A percentile compares a stretch with the other conserved stretches of the same genome.
Evolutionary conservation across 1,284 basidiomycete genomes (phyloP).

Genomic region (Heterobasidion occidentale): DNA sequence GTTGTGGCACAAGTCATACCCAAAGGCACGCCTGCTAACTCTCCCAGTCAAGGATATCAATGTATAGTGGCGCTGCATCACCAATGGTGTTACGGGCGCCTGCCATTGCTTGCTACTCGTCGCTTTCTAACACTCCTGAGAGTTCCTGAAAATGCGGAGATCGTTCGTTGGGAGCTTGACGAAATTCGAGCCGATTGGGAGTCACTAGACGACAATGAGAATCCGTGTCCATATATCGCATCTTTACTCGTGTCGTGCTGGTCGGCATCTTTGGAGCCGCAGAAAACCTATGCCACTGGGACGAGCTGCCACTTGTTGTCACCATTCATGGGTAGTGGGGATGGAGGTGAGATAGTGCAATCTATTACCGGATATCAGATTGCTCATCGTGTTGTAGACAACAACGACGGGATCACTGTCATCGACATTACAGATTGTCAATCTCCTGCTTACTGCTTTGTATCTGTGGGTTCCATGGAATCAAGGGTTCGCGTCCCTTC

Average conservation of each 20-base stretch:
- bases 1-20: slow-evolving; percentile 25
- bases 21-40: slow-evolving; percentile 7
- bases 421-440: slow-evolving; percentile 31
- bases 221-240: slow-evolving; percentile 24
- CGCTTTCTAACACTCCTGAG: slow-evolving; percentile 27
- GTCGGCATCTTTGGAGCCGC: slow-evolving; percentile 7
- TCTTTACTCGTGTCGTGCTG: slow-evolving; percentile 13
- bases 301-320: slow-evolving; percentile 2
- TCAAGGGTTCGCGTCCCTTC: background rate
- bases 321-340: slow-evolving; percentile 20
- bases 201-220: slow-evolving; percentile 1
- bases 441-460: slow-evolving; percentile 27
- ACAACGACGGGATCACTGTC: slow-evolving; percentile 33
- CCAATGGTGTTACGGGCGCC: slow-evolving; percentile 28
- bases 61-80: slow-evolving; percentile 31
- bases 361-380: background rate
- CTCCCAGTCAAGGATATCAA: slow-evolving; percentile 17
- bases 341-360: slow-evolving; percentile 15
- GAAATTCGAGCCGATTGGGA: slow-evolving; percentile 19
- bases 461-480: slow-evolving; percentile 2
- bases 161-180: slow-evolving; percentile 25
- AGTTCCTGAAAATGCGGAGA: slow-evolving; percentile 24
- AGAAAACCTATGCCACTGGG: slow-evolving; percentile 1
- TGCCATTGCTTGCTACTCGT: slow-evolving; percentile 20
- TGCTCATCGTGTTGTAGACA: slow-evolving; percentile 19